Evolutionary conservation across 2,329 filamentous ascomycete species (phyloP), one percentile per base, ranked within the genome.

Genomic region (Sarocladium kiliense): DNA sequence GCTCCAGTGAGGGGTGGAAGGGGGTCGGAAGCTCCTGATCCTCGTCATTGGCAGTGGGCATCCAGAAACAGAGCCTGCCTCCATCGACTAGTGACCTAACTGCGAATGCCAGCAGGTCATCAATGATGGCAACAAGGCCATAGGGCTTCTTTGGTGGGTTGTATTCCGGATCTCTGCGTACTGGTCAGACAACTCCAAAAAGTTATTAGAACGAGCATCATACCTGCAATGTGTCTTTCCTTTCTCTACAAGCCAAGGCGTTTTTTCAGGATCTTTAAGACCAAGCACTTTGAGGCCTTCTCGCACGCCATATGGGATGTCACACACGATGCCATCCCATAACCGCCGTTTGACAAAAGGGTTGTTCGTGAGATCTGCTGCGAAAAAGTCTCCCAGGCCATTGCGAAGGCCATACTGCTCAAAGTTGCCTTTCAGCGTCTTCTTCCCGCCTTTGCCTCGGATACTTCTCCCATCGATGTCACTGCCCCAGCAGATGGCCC

Each of bases 391-490:
- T 1, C 93, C 80, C 55, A 94, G 84, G 19, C 78, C 70, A 30
- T 77, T 71, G 34, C 79, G 74, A 7, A 94, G 75, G 0, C 79
- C 84, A 65, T 99, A 97, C 68, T 97, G 92, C 57, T 82, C 76
- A 64, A 96, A 96, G 67, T 97, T 97, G 1, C 86, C 81, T 34
- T 69, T 68, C 10, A 80, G 65, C 56, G 75, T 80, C 56, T 75
- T 77, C 56, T 75, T 74, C 1, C 70, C 71, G n/a, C 72, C 79
- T 57, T 84, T 81, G 1, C 93, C 93, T 42, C 92, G 80, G 54
- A 97, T 90, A 62, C 87, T 91, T 16, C 94, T 82, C 1, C 91
- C 91, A 68, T 99, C 94, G 57, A 99, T 96, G 70, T 99, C 94
- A 63, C 89, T 93, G 4, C 94, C 94, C 66, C 90, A 87, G 1